phyloP scores from a whole-genome alignment of 305 asterid species.

The Rubia balearica region DNA sequence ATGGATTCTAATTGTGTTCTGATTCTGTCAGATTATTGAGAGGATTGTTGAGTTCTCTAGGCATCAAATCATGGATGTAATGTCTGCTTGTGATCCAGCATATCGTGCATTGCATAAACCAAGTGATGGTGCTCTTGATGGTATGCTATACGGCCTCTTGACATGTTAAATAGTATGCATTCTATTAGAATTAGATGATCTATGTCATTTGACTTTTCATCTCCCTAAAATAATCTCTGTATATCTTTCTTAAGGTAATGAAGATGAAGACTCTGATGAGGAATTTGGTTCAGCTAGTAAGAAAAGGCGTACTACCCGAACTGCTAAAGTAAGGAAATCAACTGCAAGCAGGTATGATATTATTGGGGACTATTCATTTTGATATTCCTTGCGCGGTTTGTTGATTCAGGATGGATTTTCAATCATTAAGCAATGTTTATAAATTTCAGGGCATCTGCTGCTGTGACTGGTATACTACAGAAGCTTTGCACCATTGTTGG shows the following conservation, averaged over 20 bases:
- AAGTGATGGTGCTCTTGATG: constrained; percentile 56
- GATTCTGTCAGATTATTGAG: constrained; percentile 71
- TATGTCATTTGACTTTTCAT: background rate
- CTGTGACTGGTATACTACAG: constrained; percentile 74
- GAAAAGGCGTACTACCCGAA: constrained; percentile 72
- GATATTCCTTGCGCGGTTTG: background rate
- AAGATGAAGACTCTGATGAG: constrained; percentile 57
- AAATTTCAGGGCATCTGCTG: constrained; percentile 54
- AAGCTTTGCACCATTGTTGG: constrained; percentile 91
- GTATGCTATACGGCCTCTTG: constrained; percentile 41
- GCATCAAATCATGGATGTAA: constrained; percentile 82
- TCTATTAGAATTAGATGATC: background rate
- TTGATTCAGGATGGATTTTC: constrained; percentile 13
- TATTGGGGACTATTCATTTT: background rate
- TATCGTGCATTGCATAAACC: constrained; percentile 91
- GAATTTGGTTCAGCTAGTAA: constrained; percentile 83
- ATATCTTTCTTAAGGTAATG: constrained; percentile 44
- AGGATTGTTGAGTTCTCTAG: constrained; percentile 95
- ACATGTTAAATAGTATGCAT: constrained; percentile 8
- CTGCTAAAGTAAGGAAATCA: constrained; percentile 56
- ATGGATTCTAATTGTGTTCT: constrained; percentile 16
- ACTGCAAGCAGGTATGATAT: constrained; percentile 49
- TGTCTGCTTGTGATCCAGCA: constrained; percentile 86
- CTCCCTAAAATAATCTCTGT: constrained; percentile 2
- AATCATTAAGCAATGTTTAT: constrained; percentile 18